Percentiles rank a stretch among this genome's conserved stretches.
phyloP scores from a whole-genome alignment of 2,329 filamentous ascomycete species.

The Trichothecium sympodiale region DNA sequence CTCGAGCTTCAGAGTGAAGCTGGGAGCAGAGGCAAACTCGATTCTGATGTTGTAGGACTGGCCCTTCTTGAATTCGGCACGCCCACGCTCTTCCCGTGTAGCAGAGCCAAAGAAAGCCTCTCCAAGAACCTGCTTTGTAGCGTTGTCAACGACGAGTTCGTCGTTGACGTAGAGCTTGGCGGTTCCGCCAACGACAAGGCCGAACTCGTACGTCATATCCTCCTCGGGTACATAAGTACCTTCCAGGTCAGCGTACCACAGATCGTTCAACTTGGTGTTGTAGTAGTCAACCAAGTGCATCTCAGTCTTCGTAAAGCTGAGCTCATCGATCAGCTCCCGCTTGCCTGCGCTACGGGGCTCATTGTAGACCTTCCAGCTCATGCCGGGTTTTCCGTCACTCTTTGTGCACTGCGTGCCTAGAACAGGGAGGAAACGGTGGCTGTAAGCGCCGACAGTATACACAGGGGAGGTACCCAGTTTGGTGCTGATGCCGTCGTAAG shows the following conservation, averaged over 20 bases:
- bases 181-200: constrained; percentile 54
- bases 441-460: constrained; percentile 52
- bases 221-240: constrained; percentile 49
- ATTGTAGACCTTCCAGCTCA: constrained; percentile 52
- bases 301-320: constrained; percentile 36
- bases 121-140: constrained; percentile 49
- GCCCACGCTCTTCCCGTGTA: constrained; percentile 52
- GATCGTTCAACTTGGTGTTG: constrained; percentile 39
- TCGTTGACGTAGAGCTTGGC: constrained; percentile 55
- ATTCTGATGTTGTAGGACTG: constrained; percentile 47
- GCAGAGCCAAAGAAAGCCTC: constrained; percentile 55
- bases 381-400: constrained; percentile 40
- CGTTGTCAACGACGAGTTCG: constrained; percentile 53
- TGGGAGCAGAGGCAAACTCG: constrained; percentile 48
- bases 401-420: constrained; percentile 42
- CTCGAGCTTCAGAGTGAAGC: constrained; percentile 40
- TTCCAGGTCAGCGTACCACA: constrained; percentile 52
- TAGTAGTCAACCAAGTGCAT: constrained; percentile 38
- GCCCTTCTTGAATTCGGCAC: constrained; percentile 45
- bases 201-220: constrained; percentile 51
- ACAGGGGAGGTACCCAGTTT: constrained; percentile 31
- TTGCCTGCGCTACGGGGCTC: constrained; percentile 37
- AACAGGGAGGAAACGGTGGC: constrained; percentile 52
- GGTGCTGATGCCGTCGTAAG: constrained; percentile 56
- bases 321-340: constrained; percentile 39